A percentile compares a stretch with the other conserved stretches of the same genome.
Conservation (phyloP, 352 stramenopile genomes). For the Pythium grandisporangium region DNA sequence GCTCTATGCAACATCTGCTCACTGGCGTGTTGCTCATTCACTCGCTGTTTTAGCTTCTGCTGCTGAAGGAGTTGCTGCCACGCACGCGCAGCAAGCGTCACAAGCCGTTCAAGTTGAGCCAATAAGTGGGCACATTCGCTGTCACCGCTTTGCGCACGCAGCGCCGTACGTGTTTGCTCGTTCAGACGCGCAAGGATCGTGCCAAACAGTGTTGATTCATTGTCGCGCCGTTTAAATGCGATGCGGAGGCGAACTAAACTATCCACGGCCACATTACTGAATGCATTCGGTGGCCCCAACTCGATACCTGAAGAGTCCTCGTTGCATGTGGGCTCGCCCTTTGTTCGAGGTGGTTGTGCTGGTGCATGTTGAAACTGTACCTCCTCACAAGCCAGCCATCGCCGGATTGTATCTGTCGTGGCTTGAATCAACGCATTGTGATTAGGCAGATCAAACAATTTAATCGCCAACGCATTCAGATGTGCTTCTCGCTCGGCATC, state of each 20-base stretch:
- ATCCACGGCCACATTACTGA: background rate
- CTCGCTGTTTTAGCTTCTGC: background rate
- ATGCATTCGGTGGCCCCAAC: no score
- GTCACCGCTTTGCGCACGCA: background rate
- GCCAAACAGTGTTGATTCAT: no score
- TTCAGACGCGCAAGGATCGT: constrained; percentile 6
- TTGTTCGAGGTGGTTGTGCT: no score
- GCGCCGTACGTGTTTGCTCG: background rate
- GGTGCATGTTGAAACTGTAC: no score
- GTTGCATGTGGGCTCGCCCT: no score
- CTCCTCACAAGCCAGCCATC: constrained; percentile 2
- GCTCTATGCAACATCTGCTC: no score
- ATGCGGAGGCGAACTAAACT: no score
- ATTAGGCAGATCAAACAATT: background rate
- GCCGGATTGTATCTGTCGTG: constrained; percentile 1
- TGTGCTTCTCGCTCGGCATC: constrained; percentile 1
- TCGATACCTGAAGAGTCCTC: no score
- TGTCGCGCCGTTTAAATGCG: no score
- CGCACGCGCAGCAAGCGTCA: background rate
- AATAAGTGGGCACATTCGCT: background rate
- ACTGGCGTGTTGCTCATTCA: no score
- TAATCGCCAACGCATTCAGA: background rate
- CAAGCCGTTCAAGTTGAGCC: constrained; percentile 1
- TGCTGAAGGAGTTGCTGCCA: background rate
- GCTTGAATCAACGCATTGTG: constrained; percentile 4